These are phyloP conservation scores for Hsuehochloa calcarea DNA, from an alignment of 176 grass and related monocot species.

Conservation along the genomic window DNA sequence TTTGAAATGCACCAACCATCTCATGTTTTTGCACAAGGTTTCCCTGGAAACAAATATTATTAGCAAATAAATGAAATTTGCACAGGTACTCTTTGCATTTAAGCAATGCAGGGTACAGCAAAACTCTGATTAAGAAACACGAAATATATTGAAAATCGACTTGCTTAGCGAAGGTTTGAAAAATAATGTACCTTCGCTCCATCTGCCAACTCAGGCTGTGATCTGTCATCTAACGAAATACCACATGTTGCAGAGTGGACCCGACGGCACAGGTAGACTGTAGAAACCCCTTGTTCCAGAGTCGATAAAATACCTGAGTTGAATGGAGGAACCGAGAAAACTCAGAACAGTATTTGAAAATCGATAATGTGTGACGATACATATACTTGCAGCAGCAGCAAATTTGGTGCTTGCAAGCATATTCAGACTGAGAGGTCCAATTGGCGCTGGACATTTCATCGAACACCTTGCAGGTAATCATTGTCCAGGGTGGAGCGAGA, in stretches of 20 bases:
- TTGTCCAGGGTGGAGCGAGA: background rate
- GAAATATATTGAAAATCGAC: background rate
- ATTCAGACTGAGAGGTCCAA: background rate
- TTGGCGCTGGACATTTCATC: background rate
- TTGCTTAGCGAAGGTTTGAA: background rate
- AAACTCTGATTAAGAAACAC: background rate
- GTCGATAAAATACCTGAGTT: conserved; percentile 24
- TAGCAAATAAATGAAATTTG: background rate
- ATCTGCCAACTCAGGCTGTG: conserved; percentile 20
- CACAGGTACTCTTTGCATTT: background rate
- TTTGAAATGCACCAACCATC: conserved; percentile 89
- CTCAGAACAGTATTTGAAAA: background rate
- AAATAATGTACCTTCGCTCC: conserved; percentile 24
- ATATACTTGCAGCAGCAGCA: background rate
- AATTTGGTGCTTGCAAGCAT: background rate
- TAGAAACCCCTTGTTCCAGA: conserved; percentile 15
- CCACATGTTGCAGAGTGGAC: conserved; percentile 5
- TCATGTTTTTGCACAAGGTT: conserved; percentile 48
- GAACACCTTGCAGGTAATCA: background rate
- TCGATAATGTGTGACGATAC: background rate
- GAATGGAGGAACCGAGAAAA: background rate
- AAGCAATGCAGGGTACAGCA: background rate
- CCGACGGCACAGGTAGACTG: background rate
- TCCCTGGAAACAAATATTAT: conserved; percentile 38
- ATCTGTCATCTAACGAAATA: conserved; percentile 9